Evolutionary conservation across 2,329 filamentous ascomycete species (phyloP), one percentile per base, ranked within the genome.

Genomic region (Fusarium tricinctum): DNA sequence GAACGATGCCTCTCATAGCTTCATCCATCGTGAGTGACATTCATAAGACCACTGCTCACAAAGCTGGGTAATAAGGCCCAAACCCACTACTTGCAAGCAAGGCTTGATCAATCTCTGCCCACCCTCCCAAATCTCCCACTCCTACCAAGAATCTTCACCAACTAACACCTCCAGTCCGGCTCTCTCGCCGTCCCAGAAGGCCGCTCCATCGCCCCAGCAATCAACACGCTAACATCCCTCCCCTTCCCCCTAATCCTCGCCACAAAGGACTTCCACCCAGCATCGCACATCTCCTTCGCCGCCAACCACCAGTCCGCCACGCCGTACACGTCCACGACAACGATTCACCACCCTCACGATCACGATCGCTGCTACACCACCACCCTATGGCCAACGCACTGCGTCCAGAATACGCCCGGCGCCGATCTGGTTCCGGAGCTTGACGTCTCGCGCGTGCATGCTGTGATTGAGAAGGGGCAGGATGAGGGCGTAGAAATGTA

Each of bases 241-340:
- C 89, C 91, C 46, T 97, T 97, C 76, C 79, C 82, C 39, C 78
- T 92, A 73, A 92, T 91, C 71, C 82, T 98, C 69, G 93, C 93
- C 44, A 97, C 95, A n/a, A 91, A 93, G 77, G 96, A 99, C 86
- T 97, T 89, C 84, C 96, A 99, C 77, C 96, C 96, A 0, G 71
- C 74, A 3, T 81, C 91, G 75, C 95, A 98, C 83, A 85, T 97
- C 78, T 97, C 95, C 42, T 99, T 99, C 79, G 93, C 94, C 14
- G 82, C 84, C 28, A 97, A 94, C 80, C 94, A 98, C 79, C 67
- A 79, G 68, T 62, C 86, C 73, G 90, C 91, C 74, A 78, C 82
- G 63, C 88, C 95, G 0, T 97, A 92, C 77, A 82, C 85, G 33
- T 91, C 91, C 39, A 81, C 80, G 32, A 82, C 88, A 51, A 88